Conservation (phyloP, 192 early-diverging fungal genomes). For the Phlyctochytrium planicorne region DNA sequence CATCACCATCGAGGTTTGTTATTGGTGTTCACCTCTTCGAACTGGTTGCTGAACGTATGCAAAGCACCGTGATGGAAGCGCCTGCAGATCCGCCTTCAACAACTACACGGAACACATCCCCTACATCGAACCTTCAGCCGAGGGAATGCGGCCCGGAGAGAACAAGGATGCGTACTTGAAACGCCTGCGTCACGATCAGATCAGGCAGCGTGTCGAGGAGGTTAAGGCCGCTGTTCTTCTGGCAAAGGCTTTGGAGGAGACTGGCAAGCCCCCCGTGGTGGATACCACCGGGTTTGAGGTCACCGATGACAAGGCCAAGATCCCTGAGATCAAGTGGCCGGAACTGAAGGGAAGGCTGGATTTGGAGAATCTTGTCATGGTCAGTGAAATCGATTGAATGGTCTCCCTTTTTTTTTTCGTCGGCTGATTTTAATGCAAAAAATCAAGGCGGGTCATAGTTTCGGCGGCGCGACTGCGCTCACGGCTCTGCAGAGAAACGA, state of each 20-base stretch:
- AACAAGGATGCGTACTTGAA: constrained; percentile 2
- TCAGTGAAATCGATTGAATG: no score
- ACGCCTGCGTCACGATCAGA: constrained; percentile 5
- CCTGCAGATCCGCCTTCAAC: constrained; percentile 7
- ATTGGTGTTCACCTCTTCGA: background rate
- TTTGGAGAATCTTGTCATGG: constrained; percentile 11
- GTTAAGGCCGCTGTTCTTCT: constrained; percentile 13
- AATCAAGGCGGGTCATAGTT: constrained; percentile 27
- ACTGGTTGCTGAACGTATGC: background rate
- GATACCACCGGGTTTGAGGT: background rate
- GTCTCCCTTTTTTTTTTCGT: no score
- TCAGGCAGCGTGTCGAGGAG: constrained; percentile 17
- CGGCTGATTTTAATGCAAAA: no score
- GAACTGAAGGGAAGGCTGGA: constrained; percentile 18
- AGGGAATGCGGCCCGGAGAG: background rate
- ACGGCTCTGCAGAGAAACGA: constrained; percentile 1
- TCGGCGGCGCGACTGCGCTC: constrained; percentile 21
- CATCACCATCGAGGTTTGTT: constrained; percentile 17
- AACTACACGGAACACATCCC: constrained; percentile 16
- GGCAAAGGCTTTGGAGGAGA: constrained; percentile 6
- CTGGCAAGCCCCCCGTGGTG: background rate
- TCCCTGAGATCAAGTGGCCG: background rate
- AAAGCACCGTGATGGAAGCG: constrained; percentile 11
- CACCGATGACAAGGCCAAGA: constrained; percentile 4
- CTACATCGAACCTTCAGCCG: background rate